These are phyloP conservation scores for Lactifluus piperatus DNA, from an alignment of 768 basidiomycete genomes.

Conservation along the genomic window DNA sequence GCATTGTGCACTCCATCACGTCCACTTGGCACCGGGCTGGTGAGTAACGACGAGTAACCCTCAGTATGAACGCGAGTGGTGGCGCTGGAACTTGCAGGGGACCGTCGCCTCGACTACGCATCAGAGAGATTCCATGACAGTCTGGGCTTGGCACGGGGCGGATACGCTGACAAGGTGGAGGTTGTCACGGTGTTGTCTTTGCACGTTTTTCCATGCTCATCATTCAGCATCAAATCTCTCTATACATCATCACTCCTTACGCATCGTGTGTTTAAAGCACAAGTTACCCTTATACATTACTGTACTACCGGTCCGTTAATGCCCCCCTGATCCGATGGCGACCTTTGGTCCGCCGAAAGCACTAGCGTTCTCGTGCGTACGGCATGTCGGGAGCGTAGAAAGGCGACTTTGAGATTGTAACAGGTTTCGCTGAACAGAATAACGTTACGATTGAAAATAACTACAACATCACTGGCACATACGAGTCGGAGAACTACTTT, in stretches of 20 bases:
- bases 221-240: no score
- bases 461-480: no score
- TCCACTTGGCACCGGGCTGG: constrained; percentile 20
- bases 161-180: constrained; percentile 1
- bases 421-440: no score
- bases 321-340: background rate
- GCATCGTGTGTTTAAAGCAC: constrained; percentile 1
- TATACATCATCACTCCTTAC: background rate
- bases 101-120: constrained; percentile 38
- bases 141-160: constrained; percentile 13
- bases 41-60: no score
- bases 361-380: no score
- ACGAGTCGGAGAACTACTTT: no score
- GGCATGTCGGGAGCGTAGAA: background rate
- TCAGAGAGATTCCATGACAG: constrained; percentile 62
- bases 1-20: constrained; percentile 22
- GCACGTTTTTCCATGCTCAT: background rate
- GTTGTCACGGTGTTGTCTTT: background rate
- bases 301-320: constrained; percentile 17
- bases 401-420: background rate
- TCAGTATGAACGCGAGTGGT: constrained; percentile 29
- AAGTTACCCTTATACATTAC: constrained; percentile 3
- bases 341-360: background rate
- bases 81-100: constrained; percentile 14
- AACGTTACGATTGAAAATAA: no score